Evolutionary conservation across 306 rosid genomes (phyloP).

Genomic region (Oxytropis ochrocephala): DNA sequence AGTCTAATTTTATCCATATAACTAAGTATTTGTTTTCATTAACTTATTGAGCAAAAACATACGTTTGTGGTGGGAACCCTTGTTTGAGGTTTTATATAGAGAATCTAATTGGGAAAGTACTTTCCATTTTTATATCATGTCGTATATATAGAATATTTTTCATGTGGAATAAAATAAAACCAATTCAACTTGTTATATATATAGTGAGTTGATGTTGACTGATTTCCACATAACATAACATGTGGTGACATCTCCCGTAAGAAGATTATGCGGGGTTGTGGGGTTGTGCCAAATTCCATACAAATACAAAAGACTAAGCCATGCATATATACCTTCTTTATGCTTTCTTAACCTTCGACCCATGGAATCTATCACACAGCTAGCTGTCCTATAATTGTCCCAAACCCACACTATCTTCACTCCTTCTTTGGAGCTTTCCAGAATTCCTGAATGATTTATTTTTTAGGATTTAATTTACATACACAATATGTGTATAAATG

Average conservation of each 20-base stretch:
- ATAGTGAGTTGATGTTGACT: not conserved
- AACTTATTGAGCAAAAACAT: too few species aligned
- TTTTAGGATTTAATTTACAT: too few species aligned
- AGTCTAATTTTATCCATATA: too few species aligned
- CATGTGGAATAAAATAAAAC: not conserved
- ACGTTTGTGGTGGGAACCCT: too few species aligned
- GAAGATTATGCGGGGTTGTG: not conserved
- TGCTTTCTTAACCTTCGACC: not conserved
- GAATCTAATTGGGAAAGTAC: not conserved
- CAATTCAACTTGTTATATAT: not conserved
- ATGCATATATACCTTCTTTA: not conserved
- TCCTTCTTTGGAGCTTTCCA: too few species aligned
- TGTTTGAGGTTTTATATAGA: not conserved
- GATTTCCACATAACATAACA: not conserved
- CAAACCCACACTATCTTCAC: not conserved
- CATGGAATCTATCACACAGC: not conserved
- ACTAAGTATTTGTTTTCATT: too few species aligned
- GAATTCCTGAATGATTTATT: too few species aligned
- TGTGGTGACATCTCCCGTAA: not conserved
- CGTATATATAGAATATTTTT: not conserved
- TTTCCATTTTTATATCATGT: not conserved
- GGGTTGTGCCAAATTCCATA: not conserved
- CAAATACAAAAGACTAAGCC: not conserved
- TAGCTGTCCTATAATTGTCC: not conserved
- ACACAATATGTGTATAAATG: too few species aligned